A percentile compares a stretch with the other conserved stretches of the same genome.
Evolutionary conservation across 169 alveolate species (phyloP).

Genomic region (Plasmodium cynomolgi): DNA sequence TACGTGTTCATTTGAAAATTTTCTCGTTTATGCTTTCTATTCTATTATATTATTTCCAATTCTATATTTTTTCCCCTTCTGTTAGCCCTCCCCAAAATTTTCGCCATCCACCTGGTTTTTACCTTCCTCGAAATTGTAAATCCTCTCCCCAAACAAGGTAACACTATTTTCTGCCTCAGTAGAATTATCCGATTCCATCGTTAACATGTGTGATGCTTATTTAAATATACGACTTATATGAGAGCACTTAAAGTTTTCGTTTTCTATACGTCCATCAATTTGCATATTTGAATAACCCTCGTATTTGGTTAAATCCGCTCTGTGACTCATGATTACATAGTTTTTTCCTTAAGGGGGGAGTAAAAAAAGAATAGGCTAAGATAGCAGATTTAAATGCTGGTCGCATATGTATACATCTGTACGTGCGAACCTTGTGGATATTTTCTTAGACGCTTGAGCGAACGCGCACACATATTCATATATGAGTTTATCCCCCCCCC

Average conservation of each 20-base stretch:
- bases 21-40: background rate
- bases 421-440: background rate
- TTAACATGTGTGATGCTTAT: background rate
- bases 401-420: background rate
- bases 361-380: background rate
- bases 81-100: background rate
- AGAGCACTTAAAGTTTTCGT: background rate
- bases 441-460: background rate
- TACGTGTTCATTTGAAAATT: background rate
- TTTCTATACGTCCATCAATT: background rate
- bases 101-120: background rate
- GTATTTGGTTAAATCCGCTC: background rate
- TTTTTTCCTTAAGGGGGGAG: background rate
- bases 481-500: background rate
- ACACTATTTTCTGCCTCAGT: background rate
- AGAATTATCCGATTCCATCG: background rate
- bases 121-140: background rate
- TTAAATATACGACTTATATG: background rate
- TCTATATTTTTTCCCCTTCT: background rate
- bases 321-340: background rate
- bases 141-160: background rate
- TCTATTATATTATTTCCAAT: background rate
- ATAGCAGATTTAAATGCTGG: background rate
- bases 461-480: background rate
- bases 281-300: background rate